A percentile compares a stretch with the other conserved stretches of the same genome.
Conservation (phyloP, 2,329 filamentous ascomycete species). For the Paramyrothecium sp. region DNA sequence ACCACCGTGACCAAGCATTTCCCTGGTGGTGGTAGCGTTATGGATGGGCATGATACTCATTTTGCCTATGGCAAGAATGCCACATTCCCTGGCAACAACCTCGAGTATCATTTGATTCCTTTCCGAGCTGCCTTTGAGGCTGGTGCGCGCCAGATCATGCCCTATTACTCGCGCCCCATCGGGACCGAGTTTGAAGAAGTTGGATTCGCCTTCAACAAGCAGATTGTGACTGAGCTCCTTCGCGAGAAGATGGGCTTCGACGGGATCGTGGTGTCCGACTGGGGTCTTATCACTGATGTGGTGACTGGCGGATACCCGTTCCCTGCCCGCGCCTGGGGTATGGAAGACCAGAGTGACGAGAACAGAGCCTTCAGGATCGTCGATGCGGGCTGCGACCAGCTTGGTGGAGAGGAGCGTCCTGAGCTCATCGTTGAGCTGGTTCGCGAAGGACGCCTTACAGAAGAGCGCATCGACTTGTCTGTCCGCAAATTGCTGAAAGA, state of each 20-base stretch:
- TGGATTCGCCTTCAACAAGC: slow-evolving; percentile 50
- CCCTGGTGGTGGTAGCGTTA: slow-evolving; percentile 46
- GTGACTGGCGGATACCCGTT: slow-evolving; percentile 39
- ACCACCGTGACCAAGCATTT: slow-evolving; percentile 53
- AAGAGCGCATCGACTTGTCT: slow-evolving; percentile 41
- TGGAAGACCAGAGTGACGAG: slow-evolving; percentile 40
- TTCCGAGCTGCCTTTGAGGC: slow-evolving; percentile 46
- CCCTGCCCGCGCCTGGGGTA: slow-evolving; percentile 48
- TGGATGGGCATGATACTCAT: slow-evolving; percentile 51
- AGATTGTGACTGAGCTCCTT: slow-evolving; percentile 47
- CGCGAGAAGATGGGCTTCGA: slow-evolving; percentile 46
- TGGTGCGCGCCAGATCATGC: slow-evolving; percentile 40
- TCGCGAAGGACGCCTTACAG: slow-evolving; percentile 35
- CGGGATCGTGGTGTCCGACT: slow-evolving; percentile 51
- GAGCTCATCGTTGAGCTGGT: slow-evolving; percentile 49
- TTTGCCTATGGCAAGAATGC: slow-evolving; percentile 48
- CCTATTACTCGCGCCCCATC: slow-evolving; percentile 28
- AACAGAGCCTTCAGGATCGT: slow-evolving; percentile 41
- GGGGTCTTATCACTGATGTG: slow-evolving; percentile 47
- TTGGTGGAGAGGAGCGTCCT: slow-evolving; percentile 45
- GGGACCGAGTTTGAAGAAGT: slow-evolving; percentile 44
- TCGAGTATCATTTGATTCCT: slow-evolving; percentile 46
- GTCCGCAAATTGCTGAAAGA: slow-evolving; percentile 43
- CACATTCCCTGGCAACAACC: slow-evolving; percentile 46
- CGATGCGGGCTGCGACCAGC: slow-evolving; percentile 48